Conservation (phyloP, 768 basidiomycete genomes). For the Naganishia antarctica region DNA sequence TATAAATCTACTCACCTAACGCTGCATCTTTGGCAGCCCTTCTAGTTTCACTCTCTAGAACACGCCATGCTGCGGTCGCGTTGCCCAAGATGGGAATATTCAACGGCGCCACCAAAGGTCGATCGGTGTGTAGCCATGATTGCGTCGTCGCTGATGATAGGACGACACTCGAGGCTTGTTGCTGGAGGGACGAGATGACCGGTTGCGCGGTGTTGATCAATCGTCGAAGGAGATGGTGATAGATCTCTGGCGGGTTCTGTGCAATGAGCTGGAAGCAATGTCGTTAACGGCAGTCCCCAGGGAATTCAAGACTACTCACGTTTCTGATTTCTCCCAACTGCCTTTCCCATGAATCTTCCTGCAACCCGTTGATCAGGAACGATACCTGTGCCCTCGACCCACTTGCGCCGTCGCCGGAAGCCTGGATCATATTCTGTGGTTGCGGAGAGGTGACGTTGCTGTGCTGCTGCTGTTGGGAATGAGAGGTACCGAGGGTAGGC, state of each 20-base stretch:
- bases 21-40: slow-evolving; percentile 45
- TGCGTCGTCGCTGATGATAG: slow-evolving; percentile 77
- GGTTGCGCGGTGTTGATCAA: slow-evolving; percentile 73
- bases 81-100: slow-evolving; percentile 38
- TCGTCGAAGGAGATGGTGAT: slow-evolving; percentile 93
- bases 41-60: slow-evolving; percentile 45
- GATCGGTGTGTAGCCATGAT: slow-evolving; percentile 37
- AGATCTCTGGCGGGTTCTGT: slow-evolving; percentile 93
- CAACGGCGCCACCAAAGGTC: slow-evolving; percentile 26
- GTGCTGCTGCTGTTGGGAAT: slow-evolving; percentile 5
- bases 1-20: slow-evolving; percentile 31
- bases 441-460: slow-evolving; percentile 7
- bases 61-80: slow-evolving; percentile 46
- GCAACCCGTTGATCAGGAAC: slow-evolving; percentile 89
- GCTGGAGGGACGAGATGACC: slow-evolving; percentile 37
- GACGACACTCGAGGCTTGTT: slow-evolving; percentile 52
- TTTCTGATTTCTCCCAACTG: slow-evolving; percentile 92
- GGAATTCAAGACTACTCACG: slow-evolving; percentile 55
- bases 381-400: slow-evolving; percentile 73
- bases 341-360: slow-evolving; percentile 93
- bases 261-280: slow-evolving; percentile 70
- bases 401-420: neutral
- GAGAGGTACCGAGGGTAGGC: slow-evolving; percentile 7
- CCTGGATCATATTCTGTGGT: neutral
- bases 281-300: neutral